Percentiles rank a stretch among this genome's conserved stretches.
phyloP scores from a whole-genome alignment of 2,329 filamentous ascomycete species.

The Paecilomyces fulvus region DNA sequence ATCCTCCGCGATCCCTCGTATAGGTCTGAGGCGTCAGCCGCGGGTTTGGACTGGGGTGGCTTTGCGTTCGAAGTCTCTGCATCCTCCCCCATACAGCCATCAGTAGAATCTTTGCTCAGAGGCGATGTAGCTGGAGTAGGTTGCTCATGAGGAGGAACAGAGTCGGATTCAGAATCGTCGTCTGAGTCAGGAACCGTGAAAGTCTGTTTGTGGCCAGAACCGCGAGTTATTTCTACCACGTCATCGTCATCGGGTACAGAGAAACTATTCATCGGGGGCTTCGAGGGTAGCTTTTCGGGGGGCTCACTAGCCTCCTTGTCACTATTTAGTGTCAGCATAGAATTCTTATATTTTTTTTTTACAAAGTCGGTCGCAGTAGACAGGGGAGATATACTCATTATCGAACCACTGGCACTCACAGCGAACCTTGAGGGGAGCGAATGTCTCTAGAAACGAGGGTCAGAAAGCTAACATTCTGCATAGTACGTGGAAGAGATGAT shows the following conservation, averaged over 20 bases:
- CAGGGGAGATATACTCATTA: slow-evolving; percentile 8
- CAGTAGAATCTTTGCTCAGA: slow-evolving; percentile 6
- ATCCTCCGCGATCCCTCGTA: slow-evolving; percentile 5
- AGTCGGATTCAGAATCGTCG: slow-evolving; percentile 12
- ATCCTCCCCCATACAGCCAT: not conserved
- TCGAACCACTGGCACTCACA: slow-evolving; percentile 22
- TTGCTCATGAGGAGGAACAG: slow-evolving; percentile 12
- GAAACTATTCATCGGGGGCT: slow-evolving; percentile 28
- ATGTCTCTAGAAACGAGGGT: slow-evolving; percentile 15
- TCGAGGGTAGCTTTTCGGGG: slow-evolving; percentile 1
- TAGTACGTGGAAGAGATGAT: not conserved
- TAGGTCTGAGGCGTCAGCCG: not conserved
- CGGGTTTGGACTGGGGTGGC: not conserved
- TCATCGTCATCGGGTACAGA: slow-evolving; percentile 32
- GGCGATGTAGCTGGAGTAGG: slow-evolving; percentile 17
- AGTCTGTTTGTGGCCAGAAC: slow-evolving; percentile 4
- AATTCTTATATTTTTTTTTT: not conserved
- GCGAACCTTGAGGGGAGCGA: slow-evolving; percentile 24
- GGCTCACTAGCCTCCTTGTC: slow-evolving; percentile 1
- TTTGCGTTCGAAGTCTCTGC: not conserved
- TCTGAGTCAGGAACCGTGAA: slow-evolving; percentile 10
- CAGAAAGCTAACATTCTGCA: not conserved
- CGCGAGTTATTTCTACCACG: slow-evolving; percentile 5
- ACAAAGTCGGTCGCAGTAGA: not conserved
- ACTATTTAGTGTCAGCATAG: slow-evolving; percentile 8